Evolutionary conservation across 768 basidiomycete genomes (phyloP).

Genomic region (Mycena polygramma): DNA sequence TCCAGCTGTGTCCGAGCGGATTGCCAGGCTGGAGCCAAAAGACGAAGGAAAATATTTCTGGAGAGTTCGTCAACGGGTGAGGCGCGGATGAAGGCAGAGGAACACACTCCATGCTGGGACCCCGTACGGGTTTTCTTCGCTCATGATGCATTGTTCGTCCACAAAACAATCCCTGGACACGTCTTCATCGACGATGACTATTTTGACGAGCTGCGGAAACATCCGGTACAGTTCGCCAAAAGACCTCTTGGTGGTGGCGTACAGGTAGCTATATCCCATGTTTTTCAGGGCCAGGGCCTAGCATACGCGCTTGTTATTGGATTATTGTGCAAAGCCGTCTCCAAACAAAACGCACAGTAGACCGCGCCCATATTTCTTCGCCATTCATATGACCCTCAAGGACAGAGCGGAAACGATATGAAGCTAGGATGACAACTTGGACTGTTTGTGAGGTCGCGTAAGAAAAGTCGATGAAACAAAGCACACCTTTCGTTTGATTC

Average conservation of each 20-base stretch:
- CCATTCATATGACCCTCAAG: conserved; percentile 43
- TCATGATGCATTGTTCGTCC: conserved; percentile 44
- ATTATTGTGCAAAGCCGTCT: neutral
- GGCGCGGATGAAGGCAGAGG: neutral
- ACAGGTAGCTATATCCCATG: conserved; percentile 35
- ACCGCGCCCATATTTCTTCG: conserved; percentile 49
- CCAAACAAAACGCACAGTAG: conserved; percentile 40
- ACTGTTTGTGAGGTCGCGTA: neutral
- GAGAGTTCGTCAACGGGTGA: neutral
- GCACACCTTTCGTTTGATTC: too few species aligned
- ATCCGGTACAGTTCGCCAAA: conserved; percentile 45
- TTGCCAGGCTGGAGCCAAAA: conserved; percentile 22
- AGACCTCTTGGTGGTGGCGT: conserved; percentile 35
- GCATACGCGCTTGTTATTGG: neutral
- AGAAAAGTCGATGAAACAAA: too few species aligned
- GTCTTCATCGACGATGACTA: conserved; percentile 29
- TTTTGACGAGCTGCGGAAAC: conserved; percentile 52
- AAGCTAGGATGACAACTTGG: conserved; percentile 47
- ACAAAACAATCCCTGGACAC: conserved; percentile 13
- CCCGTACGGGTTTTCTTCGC: conserved; percentile 45
- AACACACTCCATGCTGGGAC: conserved; percentile 50
- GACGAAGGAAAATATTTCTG: conserved; percentile 44
- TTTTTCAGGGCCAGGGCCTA: conserved; percentile 43
- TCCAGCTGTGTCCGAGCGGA: conserved; percentile 48
- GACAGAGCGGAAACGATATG: conserved; percentile 44